Conservation (phyloP, 78 protist species). For the Chrysochromulina tobinii region DNA sequence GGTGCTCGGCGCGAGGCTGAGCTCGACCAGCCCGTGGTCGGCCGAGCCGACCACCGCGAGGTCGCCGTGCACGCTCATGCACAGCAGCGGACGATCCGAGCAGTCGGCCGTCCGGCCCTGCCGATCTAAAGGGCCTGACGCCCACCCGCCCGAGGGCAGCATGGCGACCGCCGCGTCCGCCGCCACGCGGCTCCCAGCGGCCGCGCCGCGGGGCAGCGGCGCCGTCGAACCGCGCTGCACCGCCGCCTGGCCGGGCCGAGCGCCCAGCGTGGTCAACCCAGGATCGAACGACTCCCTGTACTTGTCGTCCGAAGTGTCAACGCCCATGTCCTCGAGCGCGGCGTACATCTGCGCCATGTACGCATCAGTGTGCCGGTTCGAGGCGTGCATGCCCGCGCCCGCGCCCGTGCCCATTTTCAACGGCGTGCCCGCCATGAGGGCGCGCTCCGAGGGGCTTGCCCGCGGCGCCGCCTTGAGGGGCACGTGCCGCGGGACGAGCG, state of each 20-base stretch:
- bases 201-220: too few species aligned
- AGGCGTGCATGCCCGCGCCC: background rate
- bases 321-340: background rate
- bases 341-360: background rate
- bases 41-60: constrained; percentile 22
- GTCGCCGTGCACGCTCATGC: constrained; percentile 14
- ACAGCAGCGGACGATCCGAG: constrained; percentile 25
- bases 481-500: too few species aligned
- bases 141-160: background rate
- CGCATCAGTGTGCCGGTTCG: background rate
- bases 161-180: background rate
- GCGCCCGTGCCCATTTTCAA: too few species aligned
- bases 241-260: too few species aligned
- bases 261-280: too few species aligned
- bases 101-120: background rate
- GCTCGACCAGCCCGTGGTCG: constrained; percentile 39
- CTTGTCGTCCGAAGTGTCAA: background rate
- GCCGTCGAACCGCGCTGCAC: too few species aligned
- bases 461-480: too few species aligned
- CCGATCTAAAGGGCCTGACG: background rate
- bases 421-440: too few species aligned
- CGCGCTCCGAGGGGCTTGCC: too few species aligned
- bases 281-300: background rate
- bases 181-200: background rate
- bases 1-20: background rate